Base-by-base conservation (phyloP, 73 alveolate genomes). In the Stentor coeruleus region DNA sequence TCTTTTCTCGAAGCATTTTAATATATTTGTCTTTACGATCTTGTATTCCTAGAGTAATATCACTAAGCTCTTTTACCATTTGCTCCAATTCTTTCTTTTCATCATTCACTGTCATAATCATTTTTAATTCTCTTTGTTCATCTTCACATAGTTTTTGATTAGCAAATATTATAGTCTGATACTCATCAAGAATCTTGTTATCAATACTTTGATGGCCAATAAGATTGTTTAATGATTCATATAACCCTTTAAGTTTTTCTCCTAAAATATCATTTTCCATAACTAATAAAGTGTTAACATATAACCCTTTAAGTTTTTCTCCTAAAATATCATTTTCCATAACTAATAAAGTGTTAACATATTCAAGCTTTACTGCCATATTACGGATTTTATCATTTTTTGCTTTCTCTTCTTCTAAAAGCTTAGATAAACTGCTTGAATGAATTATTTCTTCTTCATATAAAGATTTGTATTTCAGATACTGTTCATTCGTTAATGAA, bases 371-470 rank as follows among this genome's bases (percentile, higher is more conserved):
- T 2, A 86, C 82, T 33, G 84, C 31, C 39, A 60, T 40, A 76
- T 89, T 89, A 35, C 39, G 59, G 1, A 74, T 59, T 40, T 81
- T 81, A 59, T 89, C 95, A 66, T 89, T 89, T 59, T 58, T 86
- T 4, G 84, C 85, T 58, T 81, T 89, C 49, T 87, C 88, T 3
- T 74, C 36, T 40, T 88, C 81, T 33, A 88, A 80, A 58, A 55
- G 20, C 26, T 15, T 55, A 55, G 72, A 15, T 15, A 55, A n/a
- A n/a, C n/a, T n/a, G n/a, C n/a, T n/a, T n/a, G n/a, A n/a, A n/a
- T n/a, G n/a, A n/a, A n/a, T n/a, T n/a, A n/a, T n/a, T n/a, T n/a
- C n/a, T n/a, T n/a, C n/a, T n/a, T n/a, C n/a, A n/a, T n/a, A n/a
- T n/a, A n/a, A n/a, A n/a, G n/a, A n/a, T n/a, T n/a, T n/a, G n/a